Percentiles rank a stretch among this genome's conserved stretches.
Conservation (phyloP, 1,284 basidiomycete genomes). For the Pyrrhoderma noxium region DNA sequence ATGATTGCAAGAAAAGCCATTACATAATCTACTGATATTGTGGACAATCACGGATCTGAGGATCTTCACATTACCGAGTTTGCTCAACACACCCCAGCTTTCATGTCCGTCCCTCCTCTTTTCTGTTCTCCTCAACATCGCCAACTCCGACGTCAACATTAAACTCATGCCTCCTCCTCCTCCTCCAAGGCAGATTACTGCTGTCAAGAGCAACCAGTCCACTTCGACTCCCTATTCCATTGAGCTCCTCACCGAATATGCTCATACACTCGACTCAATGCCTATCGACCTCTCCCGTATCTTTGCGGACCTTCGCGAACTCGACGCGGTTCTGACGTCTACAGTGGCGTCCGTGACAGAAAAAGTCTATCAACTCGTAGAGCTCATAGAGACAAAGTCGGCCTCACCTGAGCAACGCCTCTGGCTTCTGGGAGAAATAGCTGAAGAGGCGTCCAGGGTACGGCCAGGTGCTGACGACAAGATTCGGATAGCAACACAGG, state of each 20-base stretch:
- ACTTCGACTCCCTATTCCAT: constrained; percentile 42
- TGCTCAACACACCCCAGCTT: too few relatives aligned
- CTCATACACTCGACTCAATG: constrained; percentile 89
- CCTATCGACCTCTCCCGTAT: constrained; percentile 91
- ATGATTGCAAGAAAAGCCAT: too few relatives aligned
- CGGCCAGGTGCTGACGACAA: constrained; percentile 98
- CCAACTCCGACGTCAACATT: too few relatives aligned
- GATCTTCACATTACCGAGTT: too few relatives aligned
- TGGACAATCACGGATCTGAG: too few relatives aligned
- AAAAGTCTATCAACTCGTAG: constrained; percentile 70
- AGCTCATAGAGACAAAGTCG: constrained; percentile 66
- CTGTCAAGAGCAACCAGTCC: too few relatives aligned
- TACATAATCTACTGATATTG: too few relatives aligned
- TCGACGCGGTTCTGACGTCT: constrained; percentile 93
- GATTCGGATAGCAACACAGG: constrained; percentile 92
- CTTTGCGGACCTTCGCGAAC: constrained; percentile 93
- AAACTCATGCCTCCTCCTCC: too few relatives aligned
- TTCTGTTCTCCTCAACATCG: too few relatives aligned
- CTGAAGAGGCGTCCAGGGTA: constrained; percentile 86
- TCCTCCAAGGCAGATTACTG: too few relatives aligned
- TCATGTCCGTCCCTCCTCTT: too few relatives aligned
- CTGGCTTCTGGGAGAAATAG: constrained; percentile 84
- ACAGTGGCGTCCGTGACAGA: constrained; percentile 73
- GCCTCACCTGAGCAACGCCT: constrained; percentile 75
- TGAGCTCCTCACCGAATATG: constrained; percentile 71